Conservation (phyloP, 2,329 filamentous ascomycete genomes). For the Colletotrichum cordylinicola region DNA sequence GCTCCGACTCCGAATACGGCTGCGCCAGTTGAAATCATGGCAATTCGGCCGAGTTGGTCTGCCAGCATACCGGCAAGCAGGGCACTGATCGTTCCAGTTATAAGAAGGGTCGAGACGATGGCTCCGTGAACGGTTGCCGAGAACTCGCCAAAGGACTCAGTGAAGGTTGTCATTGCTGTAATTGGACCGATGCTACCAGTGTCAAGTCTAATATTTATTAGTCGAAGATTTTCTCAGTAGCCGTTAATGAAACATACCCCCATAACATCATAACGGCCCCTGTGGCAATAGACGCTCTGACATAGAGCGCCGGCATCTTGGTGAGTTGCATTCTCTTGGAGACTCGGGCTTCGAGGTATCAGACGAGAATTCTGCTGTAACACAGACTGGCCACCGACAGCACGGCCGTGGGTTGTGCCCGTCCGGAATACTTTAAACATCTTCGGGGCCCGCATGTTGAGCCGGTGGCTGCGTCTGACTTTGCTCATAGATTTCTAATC, state of each 20-base stretch:
- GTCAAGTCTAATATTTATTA: conserved; percentile 24
- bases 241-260: neutral
- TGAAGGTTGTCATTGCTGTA: conserved; percentile 61
- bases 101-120: conserved; percentile 63
- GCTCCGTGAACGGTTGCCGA: conserved; percentile 62
- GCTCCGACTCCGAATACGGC: conserved; percentile 57
- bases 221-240: neutral
- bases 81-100: conserved; percentile 64
- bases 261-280: neutral
- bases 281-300: neutral
- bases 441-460: neutral
- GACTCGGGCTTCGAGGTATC: neutral
- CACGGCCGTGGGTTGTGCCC: neutral
- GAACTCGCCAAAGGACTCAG: conserved; percentile 53
- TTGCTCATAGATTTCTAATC: neutral
- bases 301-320: neutral
- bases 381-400: neutral
- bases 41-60: conserved; percentile 58
- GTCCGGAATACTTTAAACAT: neutral
- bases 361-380: neutral
- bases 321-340: neutral
- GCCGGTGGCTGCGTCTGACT: neutral
- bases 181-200: conserved; percentile 65
- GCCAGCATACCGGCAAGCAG: conserved; percentile 62
- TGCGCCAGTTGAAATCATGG: conserved; percentile 56